Evolutionary conservation across 83 land plant species (phyloP).

Genomic region (Thuja plicata): DNA sequence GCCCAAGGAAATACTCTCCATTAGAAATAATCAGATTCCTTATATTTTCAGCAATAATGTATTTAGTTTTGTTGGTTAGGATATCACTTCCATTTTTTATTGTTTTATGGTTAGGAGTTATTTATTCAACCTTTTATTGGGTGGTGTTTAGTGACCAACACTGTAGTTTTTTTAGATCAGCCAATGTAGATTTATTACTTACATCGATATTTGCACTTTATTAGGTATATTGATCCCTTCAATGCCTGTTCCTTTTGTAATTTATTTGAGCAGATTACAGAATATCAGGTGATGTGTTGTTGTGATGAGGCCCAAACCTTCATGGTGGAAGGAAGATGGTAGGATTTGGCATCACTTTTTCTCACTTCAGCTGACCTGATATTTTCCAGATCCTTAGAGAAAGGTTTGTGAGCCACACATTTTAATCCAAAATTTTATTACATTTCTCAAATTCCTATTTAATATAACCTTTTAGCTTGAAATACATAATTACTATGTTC

Average conservation of each 20-base stretch:
- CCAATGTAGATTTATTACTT: not conserved
- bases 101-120: not conserved
- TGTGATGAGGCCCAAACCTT: conserved; percentile 75
- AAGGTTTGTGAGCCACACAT: conserved; percentile 46
- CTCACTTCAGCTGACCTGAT: conserved; percentile 90
- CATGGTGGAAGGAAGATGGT: conserved; percentile 62
- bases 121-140: not conserved
- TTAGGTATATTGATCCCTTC: not conserved
- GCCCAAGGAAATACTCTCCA: not conserved
- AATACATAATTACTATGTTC: not conserved
- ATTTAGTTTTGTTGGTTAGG: not conserved
- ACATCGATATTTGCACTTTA: too few species aligned
- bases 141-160: not conserved
- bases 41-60: not conserved
- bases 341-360: conserved; percentile 82
- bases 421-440: not conserved
- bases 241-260: not conserved
- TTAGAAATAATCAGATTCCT: not conserved
- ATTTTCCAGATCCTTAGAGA: conserved; percentile 71
- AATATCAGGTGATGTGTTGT: conserved; percentile 58
- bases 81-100: not conserved
- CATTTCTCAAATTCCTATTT: not conserved
- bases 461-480: not conserved
- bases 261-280: conserved; percentile 61
- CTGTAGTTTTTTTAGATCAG: not conserved